Evolutionary conservation across 768 basidiomycete species (phyloP).

Genomic region (Auricularia sp.): DNA sequence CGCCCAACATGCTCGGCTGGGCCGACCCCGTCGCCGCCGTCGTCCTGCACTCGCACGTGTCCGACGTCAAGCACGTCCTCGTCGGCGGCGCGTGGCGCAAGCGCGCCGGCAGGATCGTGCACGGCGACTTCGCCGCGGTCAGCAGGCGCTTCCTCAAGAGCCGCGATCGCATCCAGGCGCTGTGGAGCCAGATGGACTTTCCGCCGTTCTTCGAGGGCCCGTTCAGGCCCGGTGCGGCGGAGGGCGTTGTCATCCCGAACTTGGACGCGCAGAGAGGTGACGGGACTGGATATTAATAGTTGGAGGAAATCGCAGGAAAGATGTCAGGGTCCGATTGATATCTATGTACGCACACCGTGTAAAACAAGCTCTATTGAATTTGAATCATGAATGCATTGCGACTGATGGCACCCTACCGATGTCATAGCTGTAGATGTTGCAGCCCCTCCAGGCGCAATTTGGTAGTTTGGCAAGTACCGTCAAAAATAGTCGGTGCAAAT

Average conservation of each 20-base stretch:
- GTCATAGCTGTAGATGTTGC: no score
- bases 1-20: conserved; percentile 1
- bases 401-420: no score
- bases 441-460: no score
- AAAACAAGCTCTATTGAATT: no score
- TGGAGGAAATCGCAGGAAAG: not conserved
- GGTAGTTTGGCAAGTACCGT: no score
- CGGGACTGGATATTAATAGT: not conserved
- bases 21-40: not conserved
- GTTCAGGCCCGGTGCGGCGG: not conserved
- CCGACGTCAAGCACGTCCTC: not conserved
- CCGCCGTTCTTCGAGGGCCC: not conserved
- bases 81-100: not conserved
- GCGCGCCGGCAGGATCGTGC: not conserved
- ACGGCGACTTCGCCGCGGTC: not conserved
- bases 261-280: not conserved
- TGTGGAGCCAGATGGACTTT: not conserved
- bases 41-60: not conserved
- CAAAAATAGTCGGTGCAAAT: no score
- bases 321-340: no score
- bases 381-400: no score
- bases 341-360: no score
- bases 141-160: not conserved
- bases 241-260: not conserved
- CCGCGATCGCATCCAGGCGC: not conserved